Conservation (phyloP, 495 filamentous ascomycete species). For the Tuber umbilicatum region DNA sequence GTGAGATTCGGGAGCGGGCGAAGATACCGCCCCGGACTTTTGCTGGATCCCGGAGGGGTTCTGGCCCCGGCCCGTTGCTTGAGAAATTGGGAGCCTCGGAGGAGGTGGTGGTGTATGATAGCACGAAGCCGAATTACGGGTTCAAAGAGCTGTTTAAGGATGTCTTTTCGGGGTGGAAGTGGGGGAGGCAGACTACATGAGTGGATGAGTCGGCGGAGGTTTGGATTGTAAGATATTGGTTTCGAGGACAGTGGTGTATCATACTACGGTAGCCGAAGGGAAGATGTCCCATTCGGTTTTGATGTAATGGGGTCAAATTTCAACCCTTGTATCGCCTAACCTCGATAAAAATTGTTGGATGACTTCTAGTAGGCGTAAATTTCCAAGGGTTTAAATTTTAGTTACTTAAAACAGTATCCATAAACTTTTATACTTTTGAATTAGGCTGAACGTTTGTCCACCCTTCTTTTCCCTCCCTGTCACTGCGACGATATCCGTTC, state of each 20-base stretch:
- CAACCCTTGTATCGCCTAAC: not conserved
- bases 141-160: slow-evolving; percentile 84
- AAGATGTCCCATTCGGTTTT: not conserved
- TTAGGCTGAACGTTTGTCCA: not conserved
- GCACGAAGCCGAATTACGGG: slow-evolving; percentile 65
- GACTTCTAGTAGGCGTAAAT: not conserved
- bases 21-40: slow-evolving; percentile 45
- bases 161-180: slow-evolving; percentile 47
- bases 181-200: slow-evolving; percentile 41
- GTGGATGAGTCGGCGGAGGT: not conserved
- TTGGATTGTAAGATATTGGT: slow-evolving; percentile 12
- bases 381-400: not conserved
- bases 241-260: not conserved
- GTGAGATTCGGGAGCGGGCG: slow-evolving; percentile 65
- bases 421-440: not conserved
- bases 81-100: slow-evolving; percentile 51
- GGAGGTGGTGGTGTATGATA: slow-evolving; percentile 61
- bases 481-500: not conserved
- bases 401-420: not conserved
- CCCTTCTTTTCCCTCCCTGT: not conserved
- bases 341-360: not conserved
- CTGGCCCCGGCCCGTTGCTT: slow-evolving; percentile 45
- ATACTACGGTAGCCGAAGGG: not conserved
- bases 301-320: not conserved
- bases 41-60: slow-evolving; percentile 31